Evolutionary conservation across 2,329 filamentous ascomycete genomes (phyloP).

Genomic region (Chrysosporium queenslandicum): DNA sequence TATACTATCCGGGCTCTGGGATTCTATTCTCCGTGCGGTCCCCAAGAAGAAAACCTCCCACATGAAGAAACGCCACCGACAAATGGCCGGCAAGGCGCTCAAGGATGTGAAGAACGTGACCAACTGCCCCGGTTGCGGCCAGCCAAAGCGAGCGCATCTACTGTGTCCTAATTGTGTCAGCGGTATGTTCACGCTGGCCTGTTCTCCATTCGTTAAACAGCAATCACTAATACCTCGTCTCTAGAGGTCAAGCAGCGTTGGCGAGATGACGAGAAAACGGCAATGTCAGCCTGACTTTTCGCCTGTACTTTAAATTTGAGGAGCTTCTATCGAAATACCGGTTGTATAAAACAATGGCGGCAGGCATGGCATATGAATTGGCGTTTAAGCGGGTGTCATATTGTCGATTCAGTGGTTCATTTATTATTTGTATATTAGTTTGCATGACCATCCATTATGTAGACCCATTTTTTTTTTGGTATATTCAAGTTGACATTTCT

Average conservation of each 20-base stretch:
- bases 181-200: conserved; percentile 46
- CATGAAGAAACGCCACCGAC: conserved; percentile 83
- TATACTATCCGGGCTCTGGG: conserved; percentile 77
- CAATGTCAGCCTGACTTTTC: background rate
- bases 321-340: background rate
- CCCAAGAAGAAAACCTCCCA: conserved; percentile 99
- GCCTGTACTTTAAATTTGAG: background rate
- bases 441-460: background rate
- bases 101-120: conserved; percentile 83
- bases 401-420: background rate
- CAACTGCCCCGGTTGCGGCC: conserved; percentile 80
- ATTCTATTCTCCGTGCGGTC: conserved; percentile 79
- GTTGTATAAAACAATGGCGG: background rate
- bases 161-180: conserved; percentile 78
- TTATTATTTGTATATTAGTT: conserved; percentile 2
- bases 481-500: too few species aligned
- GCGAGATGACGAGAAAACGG: conserved; percentile 5
- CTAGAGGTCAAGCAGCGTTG: conserved; percentile 10
- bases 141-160: conserved; percentile 76
- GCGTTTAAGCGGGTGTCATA: conserved; percentile 11
- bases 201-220: background rate
- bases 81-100: conserved; percentile 89
- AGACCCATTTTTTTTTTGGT: background rate
- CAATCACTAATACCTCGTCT: background rate
- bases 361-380: conserved; percentile 13